A percentile compares a stretch with the other conserved stretches of the same genome.
Evolutionary conservation across 1,139 yeast species (phyloP).

Genomic region (Geotrichum bryndzae): DNA sequence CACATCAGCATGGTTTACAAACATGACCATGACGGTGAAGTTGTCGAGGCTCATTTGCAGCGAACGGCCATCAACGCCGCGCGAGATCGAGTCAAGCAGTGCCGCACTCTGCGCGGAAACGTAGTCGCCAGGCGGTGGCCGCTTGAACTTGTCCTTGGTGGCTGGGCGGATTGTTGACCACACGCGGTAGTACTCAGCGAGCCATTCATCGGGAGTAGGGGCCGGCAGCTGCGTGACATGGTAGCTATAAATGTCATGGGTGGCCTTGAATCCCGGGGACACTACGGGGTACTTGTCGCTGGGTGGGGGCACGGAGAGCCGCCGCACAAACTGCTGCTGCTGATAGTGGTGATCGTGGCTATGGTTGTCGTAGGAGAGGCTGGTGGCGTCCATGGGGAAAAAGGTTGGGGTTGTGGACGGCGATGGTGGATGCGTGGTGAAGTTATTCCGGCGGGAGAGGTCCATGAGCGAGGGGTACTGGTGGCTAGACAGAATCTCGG

Average conservation of each 20-base stretch:
- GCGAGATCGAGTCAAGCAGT: conserved; percentile 58
- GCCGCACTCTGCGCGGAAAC: conserved; percentile 54
- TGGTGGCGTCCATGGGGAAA: too few species aligned
- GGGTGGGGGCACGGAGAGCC: conserved; percentile 29
- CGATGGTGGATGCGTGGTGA: too few species aligned
- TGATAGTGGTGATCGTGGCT: too few species aligned
- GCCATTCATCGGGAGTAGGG: conserved; percentile 63
- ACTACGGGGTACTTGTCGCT: neutral
- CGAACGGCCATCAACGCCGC: conserved; percentile 81
- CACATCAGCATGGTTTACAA: conserved; percentile 68
- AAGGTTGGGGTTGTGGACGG: too few species aligned
- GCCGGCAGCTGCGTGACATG: conserved; percentile 41
- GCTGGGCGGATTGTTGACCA: conserved; percentile 57
- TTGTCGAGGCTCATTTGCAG: conserved; percentile 63
- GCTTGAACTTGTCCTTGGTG: conserved; percentile 60
- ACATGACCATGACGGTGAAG: conserved; percentile 63
- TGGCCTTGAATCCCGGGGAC: conserved; percentile 50
- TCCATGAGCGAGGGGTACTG: conserved; percentile 6
- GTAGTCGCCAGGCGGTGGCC: conserved; percentile 61
- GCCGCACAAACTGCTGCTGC: too few species aligned
- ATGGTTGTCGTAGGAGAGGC: too few species aligned
- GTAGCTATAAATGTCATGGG: conserved; percentile 36
- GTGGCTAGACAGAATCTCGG: conserved; percentile 37
- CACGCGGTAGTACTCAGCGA: conserved; percentile 51
- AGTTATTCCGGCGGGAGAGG: too few species aligned